Conservation (phyloP, 805 yeast genomes). For the Hanseniaspora meyeri region DNA sequence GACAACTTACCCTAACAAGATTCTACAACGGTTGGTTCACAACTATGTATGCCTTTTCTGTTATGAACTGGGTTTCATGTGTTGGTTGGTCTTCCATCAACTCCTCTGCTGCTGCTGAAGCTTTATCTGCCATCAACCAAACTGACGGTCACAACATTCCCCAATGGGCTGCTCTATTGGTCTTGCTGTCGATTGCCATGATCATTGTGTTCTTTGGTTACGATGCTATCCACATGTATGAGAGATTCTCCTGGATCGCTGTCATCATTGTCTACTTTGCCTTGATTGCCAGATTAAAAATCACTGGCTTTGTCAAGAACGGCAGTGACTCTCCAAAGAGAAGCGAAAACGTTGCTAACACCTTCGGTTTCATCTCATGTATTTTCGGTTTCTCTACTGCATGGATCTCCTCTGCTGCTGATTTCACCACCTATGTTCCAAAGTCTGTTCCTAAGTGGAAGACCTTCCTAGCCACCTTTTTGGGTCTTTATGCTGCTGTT, state of each 20-base stretch:
- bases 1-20: conserved; percentile 77
- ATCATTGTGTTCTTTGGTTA: conserved; percentile 75
- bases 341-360: conserved; percentile 54
- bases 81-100: conserved; percentile 94
- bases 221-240: conserved; percentile 66
- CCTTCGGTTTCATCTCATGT: conserved; percentile 74
- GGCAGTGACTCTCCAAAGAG: conserved; percentile 43
- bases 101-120: conserved; percentile 78
- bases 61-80: conserved; percentile 71
- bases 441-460: conserved; percentile 43
- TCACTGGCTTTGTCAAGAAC: conserved; percentile 48
- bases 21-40: conserved; percentile 65
- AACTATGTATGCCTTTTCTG: conserved; percentile 56
- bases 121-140: conserved; percentile 61
- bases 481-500: conserved; percentile 56
- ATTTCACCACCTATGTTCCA: conserved; percentile 80
- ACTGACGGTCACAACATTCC: conserved; percentile 43
- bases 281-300: conserved; percentile 64
- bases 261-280: conserved; percentile 60
- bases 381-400: conserved; percentile 85
- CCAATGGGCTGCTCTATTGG: conserved; percentile 81
- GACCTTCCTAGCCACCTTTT: conserved; percentile 49
- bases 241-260: conserved; percentile 83
- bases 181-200: conserved; percentile 56
- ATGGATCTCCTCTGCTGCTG: conserved; percentile 91